Evolutionary conservation across 495 filamentous ascomycete species (phyloP), one percentile per base, ranked within the genome.

Genomic region (Neurospora tetraspora): DNA sequence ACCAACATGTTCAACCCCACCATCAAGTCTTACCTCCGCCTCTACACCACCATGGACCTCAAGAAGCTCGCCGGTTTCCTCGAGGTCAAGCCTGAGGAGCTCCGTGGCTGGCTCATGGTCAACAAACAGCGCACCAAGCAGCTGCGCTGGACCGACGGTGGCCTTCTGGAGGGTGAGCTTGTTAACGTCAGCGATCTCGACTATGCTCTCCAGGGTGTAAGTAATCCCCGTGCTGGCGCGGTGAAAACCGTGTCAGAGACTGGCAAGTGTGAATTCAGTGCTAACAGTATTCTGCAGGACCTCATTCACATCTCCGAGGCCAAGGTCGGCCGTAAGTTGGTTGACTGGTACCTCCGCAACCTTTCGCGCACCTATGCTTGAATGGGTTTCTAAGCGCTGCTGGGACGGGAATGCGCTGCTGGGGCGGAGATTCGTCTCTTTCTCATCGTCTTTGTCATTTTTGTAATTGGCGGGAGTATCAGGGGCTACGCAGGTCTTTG

Each of bases 341-440:
- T 98, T 71, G 96, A 99, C 85, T 99, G 96, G 96, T 99, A 99
- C 83, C 88, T 99, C 78, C 90, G 96, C 77, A 99, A 99, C 85
- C 87, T 99, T 77, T 91, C 94, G 65, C 90, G 96, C 77, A 96
- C 94, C 69, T 99, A 99, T 85, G 82, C 83, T 34, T 77, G 72
- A 77, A 68, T 20, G 39, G 16, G 34, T 27, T 45, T 37, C 39
- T 53, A 53, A 68, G 59, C 68, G 43, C 36, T 65, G 53, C 53
- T 65, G 53, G 53, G 53, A 65, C 53, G 53, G 53, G 53, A 34
- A 65, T 65, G 53, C 53, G 71, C 20, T 70, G 59, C 39, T 11
- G 42, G 72, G 65, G 34, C 39, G 71, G 38, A 65, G 65, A 65
- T 42, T 36, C n/a, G 69, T 68, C 53, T 68, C 70, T 47, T 40